phyloP scores from a whole-genome alignment of 176 grass and related monocot genomes.

The Chloris gayana region DNA sequence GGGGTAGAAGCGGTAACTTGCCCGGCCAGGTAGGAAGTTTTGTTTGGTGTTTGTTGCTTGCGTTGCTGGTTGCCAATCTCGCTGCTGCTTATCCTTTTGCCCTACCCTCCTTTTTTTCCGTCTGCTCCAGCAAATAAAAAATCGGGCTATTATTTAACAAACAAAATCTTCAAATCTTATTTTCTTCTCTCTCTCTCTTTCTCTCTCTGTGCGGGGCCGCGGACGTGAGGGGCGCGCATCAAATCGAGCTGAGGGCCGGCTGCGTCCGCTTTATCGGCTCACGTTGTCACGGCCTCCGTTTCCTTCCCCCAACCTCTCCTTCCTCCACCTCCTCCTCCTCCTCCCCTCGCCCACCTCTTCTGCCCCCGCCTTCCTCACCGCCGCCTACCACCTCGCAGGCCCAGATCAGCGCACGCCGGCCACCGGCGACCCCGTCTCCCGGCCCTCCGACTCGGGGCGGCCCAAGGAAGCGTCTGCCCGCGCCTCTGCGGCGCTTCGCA shows the following conservation, averaged over 20 bases:
- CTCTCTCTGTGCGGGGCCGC: not conserved
- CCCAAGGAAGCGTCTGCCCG: conserved; percentile 5
- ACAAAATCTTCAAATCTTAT: conserved; percentile 1
- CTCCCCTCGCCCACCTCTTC: not conserved
- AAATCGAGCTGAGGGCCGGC: conserved; percentile 49
- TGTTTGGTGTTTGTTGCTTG: conserved; percentile 37
- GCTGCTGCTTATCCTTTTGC: not conserved
- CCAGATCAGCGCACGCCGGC: conserved; percentile 34
- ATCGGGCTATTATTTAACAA: conserved; percentile 22
- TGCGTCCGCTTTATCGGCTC: conserved; percentile 64
- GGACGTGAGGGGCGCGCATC: conserved; percentile 51
- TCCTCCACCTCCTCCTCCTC: conserved; percentile 18
- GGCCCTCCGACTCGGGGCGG: not conserved
- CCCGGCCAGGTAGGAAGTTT: conserved; percentile 19
- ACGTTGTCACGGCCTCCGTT: conserved; percentile 60
- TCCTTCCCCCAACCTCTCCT: not conserved
- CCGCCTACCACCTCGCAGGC: not conserved
- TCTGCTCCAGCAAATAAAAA: not conserved
- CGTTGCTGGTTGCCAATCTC: conserved; percentile 10
- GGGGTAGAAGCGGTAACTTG: conserved; percentile 19
- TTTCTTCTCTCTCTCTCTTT: not conserved
- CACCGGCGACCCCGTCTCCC: not conserved
- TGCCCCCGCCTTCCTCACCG: not conserved
- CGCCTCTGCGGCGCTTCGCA: not conserved
- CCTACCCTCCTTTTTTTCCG: not conserved